phyloP scores from a whole-genome alignment of 257 asterid genomes.

The Euphrasia confusa region DNA sequence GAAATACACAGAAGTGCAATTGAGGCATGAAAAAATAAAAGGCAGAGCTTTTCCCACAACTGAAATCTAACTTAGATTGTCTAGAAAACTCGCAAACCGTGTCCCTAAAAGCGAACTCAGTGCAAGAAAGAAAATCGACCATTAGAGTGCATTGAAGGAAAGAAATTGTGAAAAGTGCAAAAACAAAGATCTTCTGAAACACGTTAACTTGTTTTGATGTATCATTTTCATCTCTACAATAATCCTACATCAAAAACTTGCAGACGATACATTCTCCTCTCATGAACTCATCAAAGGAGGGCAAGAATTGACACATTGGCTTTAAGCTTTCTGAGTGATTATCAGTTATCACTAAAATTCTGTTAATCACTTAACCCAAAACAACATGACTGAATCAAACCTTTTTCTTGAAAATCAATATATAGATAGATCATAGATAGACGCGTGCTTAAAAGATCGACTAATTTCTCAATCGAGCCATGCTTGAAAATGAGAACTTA shows the following conservation, averaged over 20 bases:
- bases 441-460: background rate
- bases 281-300: no score
- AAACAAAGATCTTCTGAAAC: background rate
- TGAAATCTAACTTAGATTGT: background rate
- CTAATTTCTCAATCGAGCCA: background rate
- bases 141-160: background rate
- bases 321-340: background rate
- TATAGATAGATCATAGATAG: background rate
- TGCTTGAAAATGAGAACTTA: background rate
- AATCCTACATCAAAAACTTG: background rate
- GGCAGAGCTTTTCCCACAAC: background rate
- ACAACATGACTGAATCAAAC: conserved; percentile 8
- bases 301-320: no score
- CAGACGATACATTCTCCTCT: background rate
- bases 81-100: background rate
- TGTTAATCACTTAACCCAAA: background rate
- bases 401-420: background rate
- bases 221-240: background rate
- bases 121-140: background rate
- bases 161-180: background rate
- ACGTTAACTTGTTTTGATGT: background rate
- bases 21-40: background rate
- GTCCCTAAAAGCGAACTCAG: background rate
- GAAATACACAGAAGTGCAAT: background rate
- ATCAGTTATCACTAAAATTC: background rate